phyloP scores from a whole-genome alignment of 179 eudicot species.

The Spinacia oleracea region DNA sequence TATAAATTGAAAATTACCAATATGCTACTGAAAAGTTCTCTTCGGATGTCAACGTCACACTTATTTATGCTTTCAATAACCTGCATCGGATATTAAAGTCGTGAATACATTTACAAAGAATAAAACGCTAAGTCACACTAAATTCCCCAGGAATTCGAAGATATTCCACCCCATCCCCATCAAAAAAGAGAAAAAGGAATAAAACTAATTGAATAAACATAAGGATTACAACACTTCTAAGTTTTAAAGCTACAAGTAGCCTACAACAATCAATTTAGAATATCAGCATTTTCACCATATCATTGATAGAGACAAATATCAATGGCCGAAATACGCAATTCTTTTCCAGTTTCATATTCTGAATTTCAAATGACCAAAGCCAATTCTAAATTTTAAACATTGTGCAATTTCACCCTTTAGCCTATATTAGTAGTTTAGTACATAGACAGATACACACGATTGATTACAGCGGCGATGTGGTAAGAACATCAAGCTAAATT shows the following conservation, averaged over 20 bases:
- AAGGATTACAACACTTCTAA: neutral
- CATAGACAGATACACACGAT: neutral
- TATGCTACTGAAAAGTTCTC: conserved; percentile 92
- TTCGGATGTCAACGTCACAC: conserved; percentile 95
- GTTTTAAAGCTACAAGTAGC: neutral
- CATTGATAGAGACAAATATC: neutral
- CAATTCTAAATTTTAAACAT: neutral
- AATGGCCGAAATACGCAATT: neutral
- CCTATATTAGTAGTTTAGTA: neutral
- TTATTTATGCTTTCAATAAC: conserved; percentile 95
- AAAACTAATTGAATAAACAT: too few relatives aligned
- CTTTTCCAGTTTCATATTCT: neutral
- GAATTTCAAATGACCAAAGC: neutral
- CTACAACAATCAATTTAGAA: neutral
- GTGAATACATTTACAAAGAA: conserved; percentile 10
- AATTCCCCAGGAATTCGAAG: neutral
- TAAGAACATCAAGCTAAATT: conserved; percentile 1
- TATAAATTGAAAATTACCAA: conserved; percentile 49
- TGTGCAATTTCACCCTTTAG: neutral
- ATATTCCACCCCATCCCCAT: neutral
- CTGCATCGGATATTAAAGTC: conserved; percentile 41
- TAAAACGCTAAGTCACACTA: neutral
- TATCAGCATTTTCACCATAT: too few relatives aligned
- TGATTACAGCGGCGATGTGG: neutral
- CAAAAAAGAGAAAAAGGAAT: neutral